Base-by-base conservation (phyloP, 108 stramenopile genomes). In the Epipyxis sp. region DNA sequence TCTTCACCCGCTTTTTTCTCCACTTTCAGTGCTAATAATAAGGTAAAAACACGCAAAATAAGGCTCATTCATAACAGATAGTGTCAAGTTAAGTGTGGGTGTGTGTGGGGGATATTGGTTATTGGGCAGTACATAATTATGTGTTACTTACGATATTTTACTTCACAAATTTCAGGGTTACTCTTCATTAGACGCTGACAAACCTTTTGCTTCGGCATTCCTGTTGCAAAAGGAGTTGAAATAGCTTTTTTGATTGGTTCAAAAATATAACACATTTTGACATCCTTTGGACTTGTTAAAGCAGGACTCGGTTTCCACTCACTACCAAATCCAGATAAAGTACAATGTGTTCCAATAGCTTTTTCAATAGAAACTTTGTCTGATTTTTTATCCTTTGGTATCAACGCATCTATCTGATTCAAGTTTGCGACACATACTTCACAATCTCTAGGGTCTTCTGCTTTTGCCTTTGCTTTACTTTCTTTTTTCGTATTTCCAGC, bases 181-280 rank as follows among this genome's bases (percentile, higher is more conserved):
- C 94, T 90, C 57, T 94, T 93, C 89, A 95, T 94, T 44, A 98
- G 91, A 2, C 94, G 94, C 84, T 92, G 89, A 82, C 96, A 96
- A 67, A 97, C 95, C 77, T 94, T 95, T n/a, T 90, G 78, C 54
- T 91, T 90, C 39, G 91, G 69, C 94, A 98, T 94, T 3, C 97
- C 95, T 39, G 94, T 84, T 1, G 86, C 81, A 74, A 94, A 93
- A 76, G 94, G 94, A 78, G 91, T 92, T 1, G 93, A 91, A 77
- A 93, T 92, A 61, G 72, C 69, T 83, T 94, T 92, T 85, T 97
- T 96, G 86, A 99, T 96, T 45, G 98, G 96, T 81, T 91, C 88
- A 77, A 99, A 87, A 87, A 93, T 97, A 84, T 99, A 99, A 80
- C 98, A 99, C 78, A 98, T 94, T 85, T 97, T 98, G 82, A 90